Percentiles rank a stretch among this genome's conserved stretches.
phyloP scores from a whole-genome alignment of 192 early-diverging fungal genomes.

The Linnemannia exigua region DNA sequence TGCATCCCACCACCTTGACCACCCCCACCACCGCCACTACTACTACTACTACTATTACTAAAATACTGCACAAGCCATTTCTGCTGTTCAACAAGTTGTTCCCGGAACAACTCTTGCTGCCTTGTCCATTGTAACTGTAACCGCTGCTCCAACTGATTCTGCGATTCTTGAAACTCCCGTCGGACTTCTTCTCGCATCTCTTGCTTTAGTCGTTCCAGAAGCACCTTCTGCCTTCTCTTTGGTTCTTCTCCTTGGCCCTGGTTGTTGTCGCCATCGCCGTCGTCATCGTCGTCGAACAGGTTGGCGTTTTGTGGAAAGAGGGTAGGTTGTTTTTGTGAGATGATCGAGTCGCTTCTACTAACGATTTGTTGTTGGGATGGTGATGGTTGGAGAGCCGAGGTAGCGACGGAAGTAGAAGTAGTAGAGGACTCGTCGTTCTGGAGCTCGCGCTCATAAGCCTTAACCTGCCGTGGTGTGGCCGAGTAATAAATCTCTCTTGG shows the following conservation, averaged over 20 bases:
- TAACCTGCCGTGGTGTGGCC: constrained; percentile 18
- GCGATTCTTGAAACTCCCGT: background rate
- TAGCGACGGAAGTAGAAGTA: background rate
- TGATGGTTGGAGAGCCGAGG: background rate
- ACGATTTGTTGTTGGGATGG: background rate
- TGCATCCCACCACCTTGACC: background rate
- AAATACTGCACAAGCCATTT: background rate
- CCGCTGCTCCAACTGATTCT: background rate
- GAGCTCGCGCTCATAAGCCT: background rate
- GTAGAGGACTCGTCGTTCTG: background rate
- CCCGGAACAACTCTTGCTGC: background rate
- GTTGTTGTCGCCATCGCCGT: background rate
- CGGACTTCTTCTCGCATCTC: background rate
- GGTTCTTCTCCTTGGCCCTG: background rate
- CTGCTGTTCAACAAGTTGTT: background rate
- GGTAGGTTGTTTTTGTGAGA: background rate
- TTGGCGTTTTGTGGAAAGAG: background rate
- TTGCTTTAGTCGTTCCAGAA: background rate
- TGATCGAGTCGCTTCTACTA: background rate
- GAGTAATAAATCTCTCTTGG: constrained; percentile 27
- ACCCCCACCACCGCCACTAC: background rate
- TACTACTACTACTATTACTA: background rate
- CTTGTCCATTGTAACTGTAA: background rate
- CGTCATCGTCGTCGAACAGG: background rate
- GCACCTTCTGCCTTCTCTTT: background rate